A percentile compares a stretch with the other conserved stretches of the same genome.
These are phyloP conservation scores for Fonsecaea monophora DNA, from an alignment of 2,329 filamentous ascomycete species.

Conservation along the genomic window DNA sequence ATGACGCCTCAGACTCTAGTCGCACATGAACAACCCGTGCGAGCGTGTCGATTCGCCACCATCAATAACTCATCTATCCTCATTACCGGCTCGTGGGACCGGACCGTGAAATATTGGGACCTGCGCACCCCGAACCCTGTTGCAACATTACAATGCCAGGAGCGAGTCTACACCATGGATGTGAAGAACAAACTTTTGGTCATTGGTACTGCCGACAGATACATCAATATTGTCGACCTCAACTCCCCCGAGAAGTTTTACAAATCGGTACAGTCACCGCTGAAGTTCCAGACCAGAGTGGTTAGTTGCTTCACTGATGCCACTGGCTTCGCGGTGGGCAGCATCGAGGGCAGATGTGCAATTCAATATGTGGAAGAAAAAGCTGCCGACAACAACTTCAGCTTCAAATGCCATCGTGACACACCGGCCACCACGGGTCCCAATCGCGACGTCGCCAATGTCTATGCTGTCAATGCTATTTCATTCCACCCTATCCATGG, in stretches of 20 bases:
- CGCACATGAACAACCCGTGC: constrained; percentile 79
- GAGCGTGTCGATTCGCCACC: constrained; percentile 78
- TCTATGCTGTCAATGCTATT: constrained; percentile 95
- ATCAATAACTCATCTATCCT: constrained; percentile 76
- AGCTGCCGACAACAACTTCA: constrained; percentile 90
- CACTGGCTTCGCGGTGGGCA: constrained; percentile 90
- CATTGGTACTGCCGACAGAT: constrained; percentile 89
- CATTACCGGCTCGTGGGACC: constrained; percentile 77
- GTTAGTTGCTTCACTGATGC: constrained; percentile 95
- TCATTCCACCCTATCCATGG: constrained; percentile 96
- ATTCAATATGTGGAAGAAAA: constrained; percentile 99
- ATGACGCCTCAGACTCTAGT: constrained; percentile 65
- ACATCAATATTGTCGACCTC: constrained; percentile 94
- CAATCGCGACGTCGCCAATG: constrained; percentile 73
- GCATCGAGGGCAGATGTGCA: constrained; percentile 94
- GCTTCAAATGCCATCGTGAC: constrained; percentile 98
- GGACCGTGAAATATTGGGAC: constrained; percentile 65
- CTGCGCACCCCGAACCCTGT: constrained; percentile 57
- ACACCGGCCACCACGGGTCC: constrained; percentile 63
- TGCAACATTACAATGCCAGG: constrained; percentile 55
- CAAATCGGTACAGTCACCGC: constrained; percentile 92
- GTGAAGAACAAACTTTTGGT: constrained; percentile 87
- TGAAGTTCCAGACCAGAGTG: constrained; percentile 97
- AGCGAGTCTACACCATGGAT: constrained; percentile 83
- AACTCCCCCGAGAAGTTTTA: constrained; percentile 88